These are phyloP conservation scores for Amaranthus cruentus DNA, from an alignment of 148 eudicot genomes.

Conservation along the genomic window DNA sequence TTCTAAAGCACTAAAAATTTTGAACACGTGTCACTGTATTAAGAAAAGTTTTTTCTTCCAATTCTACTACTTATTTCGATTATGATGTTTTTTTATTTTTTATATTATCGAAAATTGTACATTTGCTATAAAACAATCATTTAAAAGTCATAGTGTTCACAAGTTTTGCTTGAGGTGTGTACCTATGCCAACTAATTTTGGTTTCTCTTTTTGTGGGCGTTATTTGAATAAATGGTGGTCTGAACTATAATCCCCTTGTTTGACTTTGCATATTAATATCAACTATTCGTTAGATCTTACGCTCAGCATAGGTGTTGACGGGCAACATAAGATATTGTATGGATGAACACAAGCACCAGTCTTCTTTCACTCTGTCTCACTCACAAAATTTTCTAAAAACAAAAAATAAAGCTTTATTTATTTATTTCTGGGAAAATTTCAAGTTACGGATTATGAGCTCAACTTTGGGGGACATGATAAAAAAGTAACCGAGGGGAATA, in stretches of 20 bases:
- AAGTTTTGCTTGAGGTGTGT: constrained; percentile 90
- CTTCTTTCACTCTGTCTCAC: background rate
- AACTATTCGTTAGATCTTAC: constrained; percentile 85
- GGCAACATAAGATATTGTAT: constrained; percentile 81
- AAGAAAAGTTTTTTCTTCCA: constrained; percentile 24
- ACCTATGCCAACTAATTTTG: background rate
- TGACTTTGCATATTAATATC: constrained; percentile 71
- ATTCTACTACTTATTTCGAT: constrained; percentile 5
- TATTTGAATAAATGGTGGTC: too few species aligned
- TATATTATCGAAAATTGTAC: too few species aligned
- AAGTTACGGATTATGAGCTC: constrained; percentile 96
- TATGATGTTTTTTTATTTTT: too few species aligned
- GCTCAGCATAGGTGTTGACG: constrained; percentile 98
- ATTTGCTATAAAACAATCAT: constrained; percentile 5
- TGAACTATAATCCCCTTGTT: background rate
- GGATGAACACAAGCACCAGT: constrained; percentile 63
- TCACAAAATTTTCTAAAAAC: background rate
- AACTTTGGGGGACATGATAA: constrained; percentile 86
- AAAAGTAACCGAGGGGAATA: constrained; percentile 93
- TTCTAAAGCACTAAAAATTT: too few species aligned
- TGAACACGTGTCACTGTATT: too few species aligned
- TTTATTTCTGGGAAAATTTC: constrained; percentile 14
- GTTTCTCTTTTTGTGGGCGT: background rate
- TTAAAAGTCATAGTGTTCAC: constrained; percentile 92
- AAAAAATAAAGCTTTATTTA: background rate